Percentiles rank a stretch among this genome's conserved stretches.
Evolutionary conservation across 2,329 filamentous ascomycete genomes (phyloP).

Genomic region (Aspergillus cejpii): DNA sequence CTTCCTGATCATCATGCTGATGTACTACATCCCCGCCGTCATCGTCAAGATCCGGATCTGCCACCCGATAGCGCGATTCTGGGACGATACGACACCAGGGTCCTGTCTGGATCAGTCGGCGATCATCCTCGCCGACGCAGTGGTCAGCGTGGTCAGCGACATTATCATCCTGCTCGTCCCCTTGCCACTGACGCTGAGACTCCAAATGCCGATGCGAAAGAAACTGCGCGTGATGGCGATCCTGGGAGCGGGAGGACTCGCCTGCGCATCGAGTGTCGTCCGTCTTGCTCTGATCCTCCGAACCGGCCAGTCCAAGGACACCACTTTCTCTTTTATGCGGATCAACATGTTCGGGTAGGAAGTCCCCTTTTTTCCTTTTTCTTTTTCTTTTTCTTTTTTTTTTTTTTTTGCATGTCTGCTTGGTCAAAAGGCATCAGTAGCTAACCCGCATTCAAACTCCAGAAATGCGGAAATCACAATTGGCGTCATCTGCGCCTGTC

Average conservation of each 20-base stretch:
- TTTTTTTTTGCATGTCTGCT: no score
- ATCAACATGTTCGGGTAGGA: slow-evolving; percentile 29
- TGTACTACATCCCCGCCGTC: slow-evolving; percentile 39
- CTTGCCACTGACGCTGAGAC: slow-evolving; percentile 40
- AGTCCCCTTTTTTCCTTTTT: slow-evolving; percentile 28
- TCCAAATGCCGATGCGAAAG: slow-evolving; percentile 44
- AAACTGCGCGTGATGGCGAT: slow-evolving; percentile 44
- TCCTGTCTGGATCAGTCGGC: slow-evolving; percentile 26
- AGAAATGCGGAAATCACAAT: slow-evolving; percentile 38
- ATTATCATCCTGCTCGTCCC: slow-evolving; percentile 49
- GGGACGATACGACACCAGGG: slow-evolving; percentile 24
- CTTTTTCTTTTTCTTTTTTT: no score
- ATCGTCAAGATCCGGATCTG: slow-evolving; percentile 43
- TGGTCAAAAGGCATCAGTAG: slow-evolving; percentile 25
- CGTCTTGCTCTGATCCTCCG: slow-evolving; percentile 22
- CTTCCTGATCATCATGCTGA: slow-evolving; percentile 34
- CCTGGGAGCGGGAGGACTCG: slow-evolving; percentile 43
- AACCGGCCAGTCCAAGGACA: slow-evolving; percentile 20
- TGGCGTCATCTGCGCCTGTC: slow-evolving; percentile 38
- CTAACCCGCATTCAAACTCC: slow-evolving; percentile 21
- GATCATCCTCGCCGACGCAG: slow-evolving; percentile 49
- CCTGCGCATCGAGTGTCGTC: slow-evolving; percentile 25
- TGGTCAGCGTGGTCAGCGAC: slow-evolving; percentile 55
- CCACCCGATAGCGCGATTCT: slow-evolving; percentile 39
- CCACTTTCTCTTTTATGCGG: slow-evolving; percentile 25